Percentiles rank a stretch among this genome's conserved stretches.
Evolutionary conservation across 345 rosid species (phyloP).

Genomic region (Citrus sinensis): DVS_A1.0 CM039162.1:4603501-4604000

Average conservation of each 20-base stretch:
- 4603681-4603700: conserved; percentile 78
- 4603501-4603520: conserved; percentile 82
- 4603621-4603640: conserved; percentile 45
- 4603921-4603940: conserved; percentile 26
- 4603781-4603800: conserved; percentile 42
- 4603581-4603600: conserved; percentile 67
- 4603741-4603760: conserved; percentile 58
- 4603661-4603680: conserved; percentile 93
- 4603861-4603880: not conserved
- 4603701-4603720: conserved; percentile 73
- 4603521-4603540: conserved; percentile 85
- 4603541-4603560: conserved; percentile 86
- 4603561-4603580: conserved; percentile 90
- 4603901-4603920: conserved; percentile 9
- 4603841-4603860: too few species aligned
- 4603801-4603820: not conserved
- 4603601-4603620: conserved; percentile 84
- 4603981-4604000: not conserved
- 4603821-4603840: too few species aligned
- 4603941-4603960: not conserved
- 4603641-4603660: conserved; percentile 70
- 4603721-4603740: conserved; percentile 51
- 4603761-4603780: conserved; percentile 42
- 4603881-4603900: not conserved
- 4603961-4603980: not conserved